These are phyloP conservation scores for Lentinula sp. DNA, from an alignment of 768 basidiomycete species.

Conservation along the genomic window DNA sequence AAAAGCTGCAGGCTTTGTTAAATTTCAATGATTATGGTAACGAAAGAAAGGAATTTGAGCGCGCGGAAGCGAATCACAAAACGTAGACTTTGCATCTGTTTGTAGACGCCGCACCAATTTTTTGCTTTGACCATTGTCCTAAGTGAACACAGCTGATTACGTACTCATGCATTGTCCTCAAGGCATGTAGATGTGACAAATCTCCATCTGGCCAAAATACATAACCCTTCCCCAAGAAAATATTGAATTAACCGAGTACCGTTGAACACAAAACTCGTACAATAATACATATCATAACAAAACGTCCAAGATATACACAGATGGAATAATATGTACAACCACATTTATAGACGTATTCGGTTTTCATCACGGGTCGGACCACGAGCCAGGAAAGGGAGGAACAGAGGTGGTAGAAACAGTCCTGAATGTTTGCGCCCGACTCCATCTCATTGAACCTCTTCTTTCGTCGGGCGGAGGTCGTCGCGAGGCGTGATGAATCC, in stretches of 20 bases:
- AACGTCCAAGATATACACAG: background rate
- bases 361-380: background rate
- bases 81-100: background rate
- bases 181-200: background rate
- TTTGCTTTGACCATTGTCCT: background rate
- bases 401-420: slow-evolving; percentile 1
- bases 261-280: background rate
- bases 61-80: background rate
- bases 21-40: background rate
- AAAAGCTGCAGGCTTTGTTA: background rate
- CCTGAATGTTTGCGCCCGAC: background rate
- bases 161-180: too few species aligned
- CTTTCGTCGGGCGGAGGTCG: background rate
- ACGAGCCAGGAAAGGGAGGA: slow-evolving; percentile 4
- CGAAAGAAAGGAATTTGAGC: slow-evolving; percentile 1
- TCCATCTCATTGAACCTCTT: slow-evolving; percentile 2
- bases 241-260: background rate
- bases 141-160: background rate
- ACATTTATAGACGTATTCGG: too few species aligned
- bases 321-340: background rate
- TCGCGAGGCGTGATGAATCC: background rate
- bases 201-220: background rate
- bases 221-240: too few species aligned
- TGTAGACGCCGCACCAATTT: background rate
- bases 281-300: background rate